Evolutionary conservation across 2,329 filamentous ascomycete species (phyloP), one percentile per base, ranked within the genome.

Genomic region (Tympanopsis confertula): DNA sequence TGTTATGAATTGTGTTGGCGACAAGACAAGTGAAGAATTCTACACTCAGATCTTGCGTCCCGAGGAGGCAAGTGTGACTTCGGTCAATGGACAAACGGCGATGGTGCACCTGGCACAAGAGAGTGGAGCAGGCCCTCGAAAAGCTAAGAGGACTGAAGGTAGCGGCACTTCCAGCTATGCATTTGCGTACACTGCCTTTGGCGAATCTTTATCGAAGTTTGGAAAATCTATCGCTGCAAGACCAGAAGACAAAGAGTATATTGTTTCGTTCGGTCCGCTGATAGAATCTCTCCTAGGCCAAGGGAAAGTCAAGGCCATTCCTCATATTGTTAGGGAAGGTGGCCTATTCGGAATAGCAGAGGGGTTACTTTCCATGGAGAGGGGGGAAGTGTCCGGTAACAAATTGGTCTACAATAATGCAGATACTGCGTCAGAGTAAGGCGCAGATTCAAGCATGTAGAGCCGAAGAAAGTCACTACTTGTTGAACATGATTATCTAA

Each of bases 361-460:
- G 10, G 58, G 58, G 2, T 33, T 62, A n/a, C 47, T 56, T 12
- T 50, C 55, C 39, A 39, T 60, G 40, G 46, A 44, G 33, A 44
- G 52, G 4, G 51, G 50, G 0, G 49, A 53, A 45, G 52, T 66
- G 18, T 63, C 59, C 38, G 63, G 56, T 5, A 53, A 55, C 14
- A 68, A 68, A 52, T 47, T 68, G 36, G 65, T 68, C 2, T 66
- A 64, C 43, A 62, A 18, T 57, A 53, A 5, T 59, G 62, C 42
- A 66, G 66, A 4, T 61, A 64, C 39, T 50, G 56, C 39, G 66
- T 63, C n/a, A n/a, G n/a, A n/a, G n/a, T n/a, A n/a, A n/a, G n/a
- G n/a, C n/a, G n/a, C n/a, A n/a, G n/a, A n/a, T n/a, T n/a, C n/a
- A n/a, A n/a, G n/a, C n/a, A n/a, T n/a, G n/a, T n/a, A n/a, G n/a